These are phyloP conservation scores for Primulina huaijiensis DNA, from an alignment of 257 asterid species.

Conservation along the genomic window DNA sequence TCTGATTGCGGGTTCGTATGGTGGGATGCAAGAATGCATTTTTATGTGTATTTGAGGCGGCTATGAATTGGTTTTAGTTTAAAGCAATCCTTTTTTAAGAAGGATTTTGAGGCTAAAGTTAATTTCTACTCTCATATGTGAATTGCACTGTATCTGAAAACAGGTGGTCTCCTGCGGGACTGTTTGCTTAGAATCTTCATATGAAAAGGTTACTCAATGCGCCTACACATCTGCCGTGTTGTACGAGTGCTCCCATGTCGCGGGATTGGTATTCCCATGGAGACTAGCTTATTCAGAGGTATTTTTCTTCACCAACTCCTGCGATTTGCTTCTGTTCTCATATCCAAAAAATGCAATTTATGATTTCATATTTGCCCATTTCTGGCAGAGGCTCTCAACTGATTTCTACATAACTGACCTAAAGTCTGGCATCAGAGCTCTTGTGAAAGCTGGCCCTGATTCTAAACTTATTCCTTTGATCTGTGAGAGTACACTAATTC, in stretches of 20 bases:
- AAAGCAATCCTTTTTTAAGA: background rate
- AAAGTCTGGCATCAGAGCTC: constrained; percentile 36
- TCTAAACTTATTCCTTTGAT: constrained; percentile 34
- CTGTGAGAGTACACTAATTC: constrained; percentile 34
- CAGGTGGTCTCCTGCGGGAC: constrained; percentile 45
- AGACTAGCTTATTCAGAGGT: constrained; percentile 42
- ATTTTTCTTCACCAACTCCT: background rate
- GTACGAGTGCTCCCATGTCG: constrained; percentile 31
- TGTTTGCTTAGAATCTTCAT: constrained; percentile 42
- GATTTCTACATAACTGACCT: constrained; percentile 42
- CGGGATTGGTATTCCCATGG: constrained; percentile 28
- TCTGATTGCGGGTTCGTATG: too few relatives aligned
- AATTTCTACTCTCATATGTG: too few relatives aligned
- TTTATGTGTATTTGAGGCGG: too few relatives aligned
- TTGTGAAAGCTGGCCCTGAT: constrained; percentile 39
- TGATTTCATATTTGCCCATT: background rate
- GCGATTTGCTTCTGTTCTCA: background rate
- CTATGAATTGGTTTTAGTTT: background rate
- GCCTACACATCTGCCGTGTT: constrained; percentile 39
- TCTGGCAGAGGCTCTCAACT: constrained; percentile 36
- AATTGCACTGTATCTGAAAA: too few relatives aligned
- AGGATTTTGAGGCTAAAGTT: too few relatives aligned
- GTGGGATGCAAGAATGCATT: too few relatives aligned
- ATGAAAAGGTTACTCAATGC: constrained; percentile 38
- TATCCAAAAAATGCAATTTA: background rate